phyloP scores from a whole-genome alignment of 2,329 filamentous ascomycete species.

The Penicillium sp. region DNA sequence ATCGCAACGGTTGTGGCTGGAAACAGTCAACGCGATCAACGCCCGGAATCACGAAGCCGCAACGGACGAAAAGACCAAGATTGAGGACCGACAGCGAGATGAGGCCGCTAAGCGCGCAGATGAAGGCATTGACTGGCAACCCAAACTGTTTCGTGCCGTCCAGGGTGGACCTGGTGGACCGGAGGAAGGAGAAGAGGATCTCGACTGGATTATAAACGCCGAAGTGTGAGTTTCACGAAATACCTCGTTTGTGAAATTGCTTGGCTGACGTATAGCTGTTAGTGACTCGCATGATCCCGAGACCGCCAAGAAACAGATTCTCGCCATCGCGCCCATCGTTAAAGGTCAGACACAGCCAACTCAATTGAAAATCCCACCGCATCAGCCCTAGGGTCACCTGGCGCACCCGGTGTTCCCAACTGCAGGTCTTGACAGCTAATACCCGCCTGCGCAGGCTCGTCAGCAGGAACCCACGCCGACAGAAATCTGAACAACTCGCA shows the following conservation, averaged over 20 bases:
- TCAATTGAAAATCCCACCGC: conserved; percentile 61
- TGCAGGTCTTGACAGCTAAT: conserved; percentile 24
- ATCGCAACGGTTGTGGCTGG: conserved; percentile 84
- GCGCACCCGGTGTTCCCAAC: conserved; percentile 11
- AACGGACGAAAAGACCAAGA: conserved; percentile 93
- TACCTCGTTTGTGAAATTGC: neutral
- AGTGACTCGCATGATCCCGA: conserved; percentile 69
- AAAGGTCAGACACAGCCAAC: conserved; percentile 69
- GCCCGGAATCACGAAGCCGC: conserved; percentile 84
- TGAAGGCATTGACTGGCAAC: conserved; percentile 83
- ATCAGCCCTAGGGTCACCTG: neutral
- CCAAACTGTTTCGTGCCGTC: conserved; percentile 79
- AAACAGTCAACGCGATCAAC: conserved; percentile 79
- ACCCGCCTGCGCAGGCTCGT: conserved; percentile 13
- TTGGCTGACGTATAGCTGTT: conserved; percentile 10
- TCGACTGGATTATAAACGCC: conserved; percentile 95
- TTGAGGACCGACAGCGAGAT: conserved; percentile 89
- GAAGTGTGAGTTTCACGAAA: conserved; percentile 66
- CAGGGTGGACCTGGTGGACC: conserved; percentile 69
- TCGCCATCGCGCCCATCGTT: conserved; percentile 83
- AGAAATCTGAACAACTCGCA: conserved; percentile 27
- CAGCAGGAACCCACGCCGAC: conserved; percentile 10
- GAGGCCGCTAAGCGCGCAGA: conserved; percentile 81
- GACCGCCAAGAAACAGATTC: conserved; percentile 78
- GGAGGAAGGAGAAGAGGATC: conserved; percentile 81